These are phyloP conservation scores for Botrytis medusae DNA, from an alignment of 2,329 filamentous ascomycete species.

Conservation along the genomic window DNA sequence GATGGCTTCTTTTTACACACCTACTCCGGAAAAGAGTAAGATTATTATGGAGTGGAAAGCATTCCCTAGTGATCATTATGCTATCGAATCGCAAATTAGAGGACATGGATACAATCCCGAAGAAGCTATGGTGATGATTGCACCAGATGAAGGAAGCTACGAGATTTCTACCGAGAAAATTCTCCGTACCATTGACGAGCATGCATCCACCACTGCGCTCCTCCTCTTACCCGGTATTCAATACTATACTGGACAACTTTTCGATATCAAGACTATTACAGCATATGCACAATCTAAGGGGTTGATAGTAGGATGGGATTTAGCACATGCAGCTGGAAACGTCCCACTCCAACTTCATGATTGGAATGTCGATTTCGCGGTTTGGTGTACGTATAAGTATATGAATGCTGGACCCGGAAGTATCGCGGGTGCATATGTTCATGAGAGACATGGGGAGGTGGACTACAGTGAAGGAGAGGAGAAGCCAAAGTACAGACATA, in stretches of 20 bases:
- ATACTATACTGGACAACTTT: constrained; percentile 87
- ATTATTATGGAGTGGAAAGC: constrained; percentile 77
- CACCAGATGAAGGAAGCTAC: constrained; percentile 57
- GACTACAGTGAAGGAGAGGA: constrained; percentile 43
- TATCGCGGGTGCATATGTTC: constrained; percentile 79
- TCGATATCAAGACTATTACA: constrained; percentile 81
- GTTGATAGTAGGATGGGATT: constrained; percentile 80
- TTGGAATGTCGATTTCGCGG: constrained; percentile 89
- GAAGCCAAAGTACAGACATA: constrained; percentile 56
- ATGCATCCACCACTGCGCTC: constrained; percentile 71
- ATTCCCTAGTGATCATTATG: constrained; percentile 78
- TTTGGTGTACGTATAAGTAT: constrained; percentile 95
- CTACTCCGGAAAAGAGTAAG: constrained; percentile 59
- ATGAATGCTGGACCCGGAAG: constrained; percentile 81
- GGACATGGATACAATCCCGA: constrained; percentile 48
- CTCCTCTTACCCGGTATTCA: constrained; percentile 84
- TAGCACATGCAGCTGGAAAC: constrained; percentile 84
- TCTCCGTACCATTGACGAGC: constrained; percentile 68
- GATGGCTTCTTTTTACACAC: constrained; percentile 69
- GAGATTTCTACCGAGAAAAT: constrained; percentile 71
- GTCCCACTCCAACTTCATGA: constrained; percentile 77
- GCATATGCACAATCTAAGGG: constrained; percentile 69
- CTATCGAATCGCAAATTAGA: constrained; percentile 22
- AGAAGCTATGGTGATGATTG: constrained; percentile 71
- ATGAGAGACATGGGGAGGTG: constrained; percentile 68